phyloP scores from a whole-genome alignment of 371 early-diverging fungal genomes.

The Mortierella sp. region DNA sequence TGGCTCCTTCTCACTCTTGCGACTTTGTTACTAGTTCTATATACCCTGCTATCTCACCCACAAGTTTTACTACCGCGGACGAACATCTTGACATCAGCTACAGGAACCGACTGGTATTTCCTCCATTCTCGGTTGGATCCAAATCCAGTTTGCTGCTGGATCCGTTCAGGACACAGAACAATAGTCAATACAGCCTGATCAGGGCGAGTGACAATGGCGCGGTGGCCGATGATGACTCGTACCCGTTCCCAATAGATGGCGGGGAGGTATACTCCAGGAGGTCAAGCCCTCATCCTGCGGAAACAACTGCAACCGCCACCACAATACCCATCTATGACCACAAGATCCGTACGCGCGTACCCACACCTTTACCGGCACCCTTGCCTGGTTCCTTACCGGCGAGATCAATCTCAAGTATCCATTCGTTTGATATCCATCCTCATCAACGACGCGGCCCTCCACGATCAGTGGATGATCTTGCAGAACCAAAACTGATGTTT shows the following conservation, averaged over 20 bases:
- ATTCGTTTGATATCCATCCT: too few relatives aligned
- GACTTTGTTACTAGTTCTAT: conserved; percentile 12
- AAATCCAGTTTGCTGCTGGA: conserved; percentile 15
- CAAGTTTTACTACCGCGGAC: conserved; percentile 9
- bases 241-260: conserved; percentile 3
- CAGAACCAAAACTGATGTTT: conserved; percentile 15
- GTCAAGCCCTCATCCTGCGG: too few relatives aligned
- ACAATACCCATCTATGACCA: too few relatives aligned
- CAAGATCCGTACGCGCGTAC: too few relatives aligned
- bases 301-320: too few relatives aligned
- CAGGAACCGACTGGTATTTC: conserved; percentile 23
- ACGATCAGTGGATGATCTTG: conserved; percentile 17
- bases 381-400: too few relatives aligned
- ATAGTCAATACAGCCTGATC: conserved; percentile 16
- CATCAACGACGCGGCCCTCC: background rate
- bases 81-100: background rate
- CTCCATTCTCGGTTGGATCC: conserved; percentile 20
- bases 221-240: conserved; percentile 4
- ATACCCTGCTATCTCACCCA: conserved; percentile 27
- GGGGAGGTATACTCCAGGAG: too few relatives aligned
- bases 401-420: too few relatives aligned
- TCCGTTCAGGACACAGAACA: conserved; percentile 29
- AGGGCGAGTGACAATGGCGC: background rate
- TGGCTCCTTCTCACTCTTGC: background rate
- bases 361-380: too few relatives aligned